Evolutionary conservation across 495 filamentous ascomycete species (phyloP).

Genomic region (Peziza echinospora): DNA sequence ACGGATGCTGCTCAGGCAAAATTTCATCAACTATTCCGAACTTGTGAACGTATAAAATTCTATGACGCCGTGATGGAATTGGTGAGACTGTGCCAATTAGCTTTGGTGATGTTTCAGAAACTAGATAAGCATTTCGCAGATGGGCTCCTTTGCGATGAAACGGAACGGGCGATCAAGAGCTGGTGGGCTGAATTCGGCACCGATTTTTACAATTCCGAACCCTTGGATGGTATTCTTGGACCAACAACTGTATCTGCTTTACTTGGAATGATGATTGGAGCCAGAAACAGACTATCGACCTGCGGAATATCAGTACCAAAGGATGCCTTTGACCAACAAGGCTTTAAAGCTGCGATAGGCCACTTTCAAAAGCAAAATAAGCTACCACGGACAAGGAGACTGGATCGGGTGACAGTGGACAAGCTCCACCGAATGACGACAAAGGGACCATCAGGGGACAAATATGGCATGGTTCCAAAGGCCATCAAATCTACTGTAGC

Average conservation of each 20-base stretch:
- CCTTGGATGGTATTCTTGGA: conserved; percentile 73
- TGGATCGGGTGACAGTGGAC: conserved; percentile 67
- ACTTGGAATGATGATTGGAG: conserved; percentile 70
- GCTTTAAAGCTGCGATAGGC: conserved; percentile 59
- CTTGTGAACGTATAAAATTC: conserved; percentile 56
- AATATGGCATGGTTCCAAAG: conserved; percentile 39
- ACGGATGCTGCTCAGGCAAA: conserved; percentile 66
- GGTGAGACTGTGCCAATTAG: conserved; percentile 79
- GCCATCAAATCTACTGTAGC: conserved; percentile 89
- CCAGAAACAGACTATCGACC: conserved; percentile 66
- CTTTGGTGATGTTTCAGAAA: conserved; percentile 71
- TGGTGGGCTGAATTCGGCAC: conserved; percentile 94
- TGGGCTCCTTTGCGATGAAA: conserved; percentile 78
- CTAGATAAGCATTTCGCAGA: conserved; percentile 77
- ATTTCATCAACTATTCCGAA: conserved; percentile 76
- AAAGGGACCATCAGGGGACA: conserved; percentile 25
- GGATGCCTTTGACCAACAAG: conserved; percentile 72
- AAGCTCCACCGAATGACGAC: conserved; percentile 60
- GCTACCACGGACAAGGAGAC: conserved; percentile 46
- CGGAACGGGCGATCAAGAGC: conserved; percentile 70
- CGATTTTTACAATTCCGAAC: conserved; percentile 76
- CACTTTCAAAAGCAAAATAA: conserved; percentile 82
- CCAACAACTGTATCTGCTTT: conserved; percentile 82
- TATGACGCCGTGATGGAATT: conserved; percentile 64
- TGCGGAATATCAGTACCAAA: conserved; percentile 64